Conservation (phyloP, 2,329 filamentous ascomycete genomes). For the Fusarium begoniae region DNA sequence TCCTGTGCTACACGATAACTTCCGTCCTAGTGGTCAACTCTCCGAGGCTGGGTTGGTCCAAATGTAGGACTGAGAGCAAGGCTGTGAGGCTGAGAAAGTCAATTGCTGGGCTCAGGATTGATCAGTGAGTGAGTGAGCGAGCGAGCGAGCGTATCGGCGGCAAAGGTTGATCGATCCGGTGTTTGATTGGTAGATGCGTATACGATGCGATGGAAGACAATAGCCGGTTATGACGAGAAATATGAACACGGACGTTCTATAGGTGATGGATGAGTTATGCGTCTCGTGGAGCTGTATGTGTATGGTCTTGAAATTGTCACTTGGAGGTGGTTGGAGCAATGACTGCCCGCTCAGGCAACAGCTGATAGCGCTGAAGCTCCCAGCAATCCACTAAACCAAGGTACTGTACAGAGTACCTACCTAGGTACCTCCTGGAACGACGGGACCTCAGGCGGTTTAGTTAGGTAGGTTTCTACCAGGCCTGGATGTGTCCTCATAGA, state of each 20-base stretch:
- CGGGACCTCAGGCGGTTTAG: not conserved
- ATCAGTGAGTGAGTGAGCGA: not conserved
- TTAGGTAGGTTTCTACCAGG: not conserved
- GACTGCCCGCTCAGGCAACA: not conserved
- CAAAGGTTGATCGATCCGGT: not conserved
- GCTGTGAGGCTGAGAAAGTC: slow-evolving; percentile 26
- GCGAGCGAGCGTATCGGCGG: not conserved
- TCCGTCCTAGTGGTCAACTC: slow-evolving; percentile 7
- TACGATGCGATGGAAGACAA: not conserved
- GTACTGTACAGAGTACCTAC: not conserved
- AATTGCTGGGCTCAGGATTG: slow-evolving; percentile 14
- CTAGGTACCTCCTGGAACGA: not conserved
- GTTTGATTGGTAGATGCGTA: slow-evolving; percentile 1
- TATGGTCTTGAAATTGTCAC: not conserved
- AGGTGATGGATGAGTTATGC: not conserved
- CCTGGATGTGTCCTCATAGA: not conserved
- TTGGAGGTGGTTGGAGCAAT: slow-evolving; percentile 13
- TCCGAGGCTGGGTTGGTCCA: slow-evolving; percentile 3
- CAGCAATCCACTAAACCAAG: slow-evolving; percentile 6
- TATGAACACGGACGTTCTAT: not conserved
- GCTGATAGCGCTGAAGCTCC: slow-evolving; percentile 9
- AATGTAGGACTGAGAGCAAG: slow-evolving; percentile 4
- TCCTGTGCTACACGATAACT: slow-evolving; percentile 1
- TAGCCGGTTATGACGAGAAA: not conserved
- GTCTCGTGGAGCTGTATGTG: slow-evolving; percentile 2